A percentile compares a stretch with the other conserved stretches of the same genome.
These are phyloP conservation scores for Aspergillus sparsus DNA, from an alignment of 495 filamentous ascomycete genomes.

Conservation along the genomic window DNA sequence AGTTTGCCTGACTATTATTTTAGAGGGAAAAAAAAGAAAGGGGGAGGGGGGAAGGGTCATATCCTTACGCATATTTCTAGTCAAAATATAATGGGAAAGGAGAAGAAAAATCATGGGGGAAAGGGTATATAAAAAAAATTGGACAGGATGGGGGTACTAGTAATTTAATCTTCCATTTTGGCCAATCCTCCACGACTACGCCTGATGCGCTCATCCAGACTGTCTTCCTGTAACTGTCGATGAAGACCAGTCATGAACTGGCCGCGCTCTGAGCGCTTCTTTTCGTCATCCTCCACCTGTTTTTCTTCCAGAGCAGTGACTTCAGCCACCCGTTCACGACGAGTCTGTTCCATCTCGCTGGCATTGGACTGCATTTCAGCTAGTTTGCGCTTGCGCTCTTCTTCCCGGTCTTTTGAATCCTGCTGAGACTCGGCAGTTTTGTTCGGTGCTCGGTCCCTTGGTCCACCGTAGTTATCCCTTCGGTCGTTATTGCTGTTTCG, in stretches of 20 bases:
- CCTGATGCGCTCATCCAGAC: slow-evolving; percentile 44
- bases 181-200: slow-evolving; percentile 43
- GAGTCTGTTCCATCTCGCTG: slow-evolving; percentile 71
- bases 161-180: slow-evolving; percentile 34
- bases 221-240: slow-evolving; percentile 43
- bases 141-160: not conserved
- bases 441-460: slow-evolving; percentile 26
- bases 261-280: slow-evolving; percentile 43
- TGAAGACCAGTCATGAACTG: slow-evolving; percentile 45
- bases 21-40: no score
- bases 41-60: no score
- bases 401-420: slow-evolving; percentile 33
- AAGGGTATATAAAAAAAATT: not conserved
- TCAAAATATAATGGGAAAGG: not conserved
- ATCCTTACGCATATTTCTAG: not conserved
- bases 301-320: slow-evolving; percentile 65
- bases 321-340: slow-evolving; percentile 68
- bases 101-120: not conserved
- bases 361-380: slow-evolving; percentile 89
- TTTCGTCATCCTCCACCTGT: slow-evolving; percentile 62
- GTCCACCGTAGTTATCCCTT: slow-evolving; percentile 20
- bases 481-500: slow-evolving; percentile 14
- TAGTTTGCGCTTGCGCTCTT: slow-evolving; percentile 60
- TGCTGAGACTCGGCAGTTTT: slow-evolving; percentile 17
- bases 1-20: no score